A percentile compares a stretch with the other conserved stretches of the same genome.
These are phyloP conservation scores for Vachellia pachyceras DNA, from an alignment of 306 rosid genomes.

Conservation along the genomic window DNA sequence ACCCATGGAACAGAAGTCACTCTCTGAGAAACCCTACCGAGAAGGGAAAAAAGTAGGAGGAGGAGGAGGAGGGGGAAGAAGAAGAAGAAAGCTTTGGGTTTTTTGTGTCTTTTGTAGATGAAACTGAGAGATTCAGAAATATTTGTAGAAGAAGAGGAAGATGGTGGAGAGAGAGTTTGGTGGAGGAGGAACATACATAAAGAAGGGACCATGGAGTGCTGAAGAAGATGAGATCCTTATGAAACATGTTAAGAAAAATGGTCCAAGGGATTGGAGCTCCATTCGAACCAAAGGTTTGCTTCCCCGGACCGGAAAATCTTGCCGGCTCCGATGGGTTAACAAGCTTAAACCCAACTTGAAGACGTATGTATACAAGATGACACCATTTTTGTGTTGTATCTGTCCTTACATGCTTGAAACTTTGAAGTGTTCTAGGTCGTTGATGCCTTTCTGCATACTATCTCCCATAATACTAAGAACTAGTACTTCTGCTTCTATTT, in stretches of 20 bases:
- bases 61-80: background rate
- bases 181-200: slow-evolving; percentile 32
- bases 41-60: too few relatives aligned
- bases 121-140: background rate
- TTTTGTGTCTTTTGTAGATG: background rate
- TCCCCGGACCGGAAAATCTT: slow-evolving; percentile 65
- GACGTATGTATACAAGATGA: slow-evolving; percentile 49
- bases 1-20: background rate
- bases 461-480: too few relatives aligned
- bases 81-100: background rate
- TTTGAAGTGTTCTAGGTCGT: too few relatives aligned
- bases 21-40: background rate
- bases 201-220: slow-evolving; percentile 69
- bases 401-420: too few relatives aligned
- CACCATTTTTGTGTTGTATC: background rate
- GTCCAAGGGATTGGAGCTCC: slow-evolving; percentile 77
- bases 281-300: slow-evolving; percentile 71
- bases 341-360: slow-evolving; percentile 65
- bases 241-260: slow-evolving; percentile 51
- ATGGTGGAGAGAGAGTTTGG: slow-evolving; percentile 37
- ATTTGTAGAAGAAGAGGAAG: slow-evolving; percentile 24
- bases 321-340: slow-evolving; percentile 70
- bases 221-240: slow-evolving; percentile 68
- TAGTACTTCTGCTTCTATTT: background rate
- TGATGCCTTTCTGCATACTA: too few relatives aligned